phyloP scores from a whole-genome alignment of 108 stramenopile species.

The Pseudonitzschia pungens region DNA sequence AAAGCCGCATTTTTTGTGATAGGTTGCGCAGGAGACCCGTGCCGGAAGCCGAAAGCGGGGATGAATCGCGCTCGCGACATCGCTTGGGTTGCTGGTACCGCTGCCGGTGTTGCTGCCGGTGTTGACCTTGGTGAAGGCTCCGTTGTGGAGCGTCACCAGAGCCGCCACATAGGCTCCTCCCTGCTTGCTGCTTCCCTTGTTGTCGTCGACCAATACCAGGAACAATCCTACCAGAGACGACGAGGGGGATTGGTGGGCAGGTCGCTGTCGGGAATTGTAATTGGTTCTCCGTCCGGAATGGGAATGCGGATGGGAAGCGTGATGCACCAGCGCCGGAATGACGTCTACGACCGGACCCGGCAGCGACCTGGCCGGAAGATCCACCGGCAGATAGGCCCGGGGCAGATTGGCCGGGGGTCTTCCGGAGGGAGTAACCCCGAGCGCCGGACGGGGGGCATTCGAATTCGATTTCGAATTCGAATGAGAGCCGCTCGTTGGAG shows the following conservation, averaged over 20 bases:
- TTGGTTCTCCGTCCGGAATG: neutral
- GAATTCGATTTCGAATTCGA: neutral
- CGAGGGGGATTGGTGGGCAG: conserved; percentile 8
- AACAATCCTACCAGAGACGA: conserved; percentile 46
- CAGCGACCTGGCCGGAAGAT: conserved; percentile 33
- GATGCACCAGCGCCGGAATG: neutral
- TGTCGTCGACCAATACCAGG: conserved; percentile 77
- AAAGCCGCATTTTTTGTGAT: conserved; percentile 60
- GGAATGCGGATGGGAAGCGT: neutral
- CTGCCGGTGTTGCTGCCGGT: neutral
- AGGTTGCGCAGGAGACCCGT: conserved; percentile 64
- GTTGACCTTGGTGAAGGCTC: conserved; percentile 55
- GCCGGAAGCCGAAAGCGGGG: conserved; percentile 34
- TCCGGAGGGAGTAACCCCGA: conserved; percentile 38
- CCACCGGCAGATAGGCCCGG: conserved; percentile 41
- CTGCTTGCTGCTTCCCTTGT: conserved; percentile 47
- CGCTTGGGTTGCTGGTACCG: neutral
- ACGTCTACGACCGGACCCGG: conserved; percentile 34
- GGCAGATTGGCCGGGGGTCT: conserved; percentile 30
- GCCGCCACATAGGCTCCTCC: conserved; percentile 63
- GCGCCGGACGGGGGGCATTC: conserved; percentile 25
- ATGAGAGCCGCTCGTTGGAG: conserved; percentile 22
- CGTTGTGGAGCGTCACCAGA: conserved; percentile 60
- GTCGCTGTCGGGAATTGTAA: neutral
- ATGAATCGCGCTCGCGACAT: neutral